A percentile compares a stretch with the other conserved stretches of the same genome.
Evolutionary conservation across 495 filamentous ascomycete genomes (phyloP).

Genomic region (Hypoxylon crocopeplum): DNA sequence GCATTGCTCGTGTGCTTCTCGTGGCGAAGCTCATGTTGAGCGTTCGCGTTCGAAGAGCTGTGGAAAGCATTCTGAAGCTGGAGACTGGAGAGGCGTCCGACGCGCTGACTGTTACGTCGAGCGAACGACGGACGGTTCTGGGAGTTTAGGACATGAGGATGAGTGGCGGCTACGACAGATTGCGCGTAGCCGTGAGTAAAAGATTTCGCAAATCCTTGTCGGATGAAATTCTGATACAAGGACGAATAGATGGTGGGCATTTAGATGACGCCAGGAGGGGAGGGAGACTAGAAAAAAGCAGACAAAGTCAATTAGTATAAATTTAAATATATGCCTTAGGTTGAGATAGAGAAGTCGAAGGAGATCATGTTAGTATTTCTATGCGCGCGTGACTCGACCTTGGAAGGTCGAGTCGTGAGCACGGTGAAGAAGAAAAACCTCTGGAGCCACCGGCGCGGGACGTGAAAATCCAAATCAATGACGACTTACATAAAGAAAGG

Average conservation of each 20-base stretch:
- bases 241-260: slow-evolving; percentile 66
- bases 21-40: slow-evolving; percentile 47
- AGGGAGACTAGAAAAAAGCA: slow-evolving; percentile 42
- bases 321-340: background rate
- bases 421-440: background rate
- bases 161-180: slow-evolving; percentile 93
- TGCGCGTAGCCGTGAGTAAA: slow-evolving; percentile 97
- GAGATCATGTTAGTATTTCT: background rate
- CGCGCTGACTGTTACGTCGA: slow-evolving; percentile 52
- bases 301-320: slow-evolving; percentile 10
- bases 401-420: background rate
- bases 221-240: slow-evolving; percentile 84
- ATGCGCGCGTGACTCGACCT: slow-evolving; percentile 4
- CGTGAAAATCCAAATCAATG: slow-evolving; percentile 7
- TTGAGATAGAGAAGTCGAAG: background rate
- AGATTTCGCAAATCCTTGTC: slow-evolving; percentile 93
- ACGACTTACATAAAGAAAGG: slow-evolving; percentile 56
- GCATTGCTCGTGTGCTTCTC: slow-evolving; percentile 53
- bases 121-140: slow-evolving; percentile 64
- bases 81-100: slow-evolving; percentile 65
- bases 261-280: slow-evolving; percentile 59
- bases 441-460: no score
- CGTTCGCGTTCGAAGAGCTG: slow-evolving; percentile 44
- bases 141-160: slow-evolving; percentile 79
- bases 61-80: slow-evolving; percentile 82